Evolutionary conservation across 177 flowering plant species (phyloP).

Genomic region (Vitis hybrid): DNA sequence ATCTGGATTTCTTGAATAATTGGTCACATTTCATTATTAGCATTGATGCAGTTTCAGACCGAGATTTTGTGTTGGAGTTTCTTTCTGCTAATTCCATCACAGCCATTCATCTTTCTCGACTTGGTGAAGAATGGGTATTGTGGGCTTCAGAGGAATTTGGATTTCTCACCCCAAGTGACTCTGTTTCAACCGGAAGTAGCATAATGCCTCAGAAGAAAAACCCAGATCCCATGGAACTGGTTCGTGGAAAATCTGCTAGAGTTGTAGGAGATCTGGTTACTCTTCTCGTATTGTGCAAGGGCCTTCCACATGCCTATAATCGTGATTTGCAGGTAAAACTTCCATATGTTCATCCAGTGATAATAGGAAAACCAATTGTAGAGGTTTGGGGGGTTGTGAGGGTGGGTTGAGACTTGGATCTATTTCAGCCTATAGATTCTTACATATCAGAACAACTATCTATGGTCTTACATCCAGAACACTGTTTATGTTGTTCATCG

Average conservation of each 20-base stretch:
- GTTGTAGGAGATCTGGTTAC: constrained; percentile 81
- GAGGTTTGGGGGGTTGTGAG: background rate
- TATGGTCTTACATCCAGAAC: no score
- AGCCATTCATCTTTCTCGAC: constrained; percentile 93
- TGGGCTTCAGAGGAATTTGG: constrained; percentile 99
- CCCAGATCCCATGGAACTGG: constrained; percentile 99
- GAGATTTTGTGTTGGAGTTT: constrained; percentile 92
- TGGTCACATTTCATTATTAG: constrained; percentile 32
- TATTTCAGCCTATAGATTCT: background rate
- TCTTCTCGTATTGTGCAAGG: constrained; percentile 92
- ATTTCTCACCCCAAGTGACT: constrained; percentile 88
- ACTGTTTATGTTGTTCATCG: no score
- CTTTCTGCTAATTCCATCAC: constrained; percentile 82
- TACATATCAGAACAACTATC: background rate
- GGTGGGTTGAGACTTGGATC: background rate
- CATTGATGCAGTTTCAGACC: constrained; percentile 98
- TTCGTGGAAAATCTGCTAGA: constrained; percentile 97
- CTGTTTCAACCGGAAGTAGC: constrained; percentile 99
- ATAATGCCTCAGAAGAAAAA: constrained; percentile 99
- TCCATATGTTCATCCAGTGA: background rate
- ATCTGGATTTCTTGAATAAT: constrained; percentile 2
- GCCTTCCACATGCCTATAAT: constrained; percentile 96
- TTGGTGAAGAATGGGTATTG: constrained; percentile 98
- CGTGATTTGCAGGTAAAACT: constrained; percentile 89
- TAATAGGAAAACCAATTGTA: background rate